These are phyloP conservation scores for Datisca glomerata DNA, from an alignment of 306 rosid genomes.

Conservation along the genomic window DNA sequence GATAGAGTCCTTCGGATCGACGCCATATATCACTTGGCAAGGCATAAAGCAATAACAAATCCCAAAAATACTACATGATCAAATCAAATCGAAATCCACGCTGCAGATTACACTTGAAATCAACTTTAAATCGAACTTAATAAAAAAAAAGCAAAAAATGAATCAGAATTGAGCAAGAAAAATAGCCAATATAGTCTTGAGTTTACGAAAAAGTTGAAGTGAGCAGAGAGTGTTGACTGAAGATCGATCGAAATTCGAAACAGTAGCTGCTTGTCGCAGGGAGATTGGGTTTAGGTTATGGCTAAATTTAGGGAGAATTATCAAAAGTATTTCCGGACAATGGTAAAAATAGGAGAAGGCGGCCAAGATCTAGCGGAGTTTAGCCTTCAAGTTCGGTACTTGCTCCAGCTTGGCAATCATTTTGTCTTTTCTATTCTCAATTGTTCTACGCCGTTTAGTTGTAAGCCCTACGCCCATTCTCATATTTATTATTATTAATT, in stretches of 20 bases:
- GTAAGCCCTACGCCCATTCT: too few relatives aligned
- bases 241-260: slow-evolving; percentile 3
- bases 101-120: not conserved
- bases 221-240: too few relatives aligned
- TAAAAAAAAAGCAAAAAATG: not conserved
- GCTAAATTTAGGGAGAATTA: slow-evolving; percentile 7
- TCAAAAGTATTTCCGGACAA: too few relatives aligned
- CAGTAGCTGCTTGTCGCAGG: slow-evolving; percentile 3
- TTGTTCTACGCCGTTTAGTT: too few relatives aligned
- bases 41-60: not conserved
- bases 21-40: slow-evolving; percentile 35
- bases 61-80: slow-evolving; percentile 6
- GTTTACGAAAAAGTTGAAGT: not conserved
- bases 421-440: too few relatives aligned
- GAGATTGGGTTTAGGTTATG: slow-evolving; percentile 9
- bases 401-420: too few relatives aligned
- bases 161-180: not conserved
- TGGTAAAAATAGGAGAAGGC: slow-evolving; percentile 4
- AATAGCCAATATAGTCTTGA: not conserved
- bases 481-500: too few relatives aligned
- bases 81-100: slow-evolving; percentile 3
- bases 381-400: not conserved
- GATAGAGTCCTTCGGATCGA: slow-evolving; percentile 81
- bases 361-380: slow-evolving; percentile 21
- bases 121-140: not conserved